These are phyloP conservation scores for Colletotrichum spinosum DNA, from an alignment of 2,329 filamentous ascomycete species.

Conservation along the genomic window DNA sequence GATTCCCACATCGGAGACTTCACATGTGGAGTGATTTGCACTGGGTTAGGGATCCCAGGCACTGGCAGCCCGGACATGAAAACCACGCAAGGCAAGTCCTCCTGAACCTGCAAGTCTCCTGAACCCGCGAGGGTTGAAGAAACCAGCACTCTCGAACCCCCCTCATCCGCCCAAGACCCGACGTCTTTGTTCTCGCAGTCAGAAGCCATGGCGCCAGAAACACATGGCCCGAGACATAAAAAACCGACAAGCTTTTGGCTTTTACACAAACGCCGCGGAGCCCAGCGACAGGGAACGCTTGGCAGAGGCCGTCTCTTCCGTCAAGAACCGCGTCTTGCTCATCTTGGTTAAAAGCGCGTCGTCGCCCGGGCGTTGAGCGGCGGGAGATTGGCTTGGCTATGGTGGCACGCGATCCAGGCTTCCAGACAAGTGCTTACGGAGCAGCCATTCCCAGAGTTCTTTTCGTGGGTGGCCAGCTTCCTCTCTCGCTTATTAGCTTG, in stretches of 20 bases:
- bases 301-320: neutral
- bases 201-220: neutral
- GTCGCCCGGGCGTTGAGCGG: neutral
- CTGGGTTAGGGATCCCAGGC: neutral
- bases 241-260: neutral
- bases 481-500: neutral
- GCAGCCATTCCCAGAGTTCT: neutral
- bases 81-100: neutral
- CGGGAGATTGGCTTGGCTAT: conserved; percentile 24
- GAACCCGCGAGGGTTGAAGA: too few species aligned
- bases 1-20: neutral
- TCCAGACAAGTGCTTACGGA: neutral
- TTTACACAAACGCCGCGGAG: neutral
- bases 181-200: too few species aligned
- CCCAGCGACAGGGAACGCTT: conserved; percentile 2
- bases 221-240: neutral
- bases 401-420: neutral
- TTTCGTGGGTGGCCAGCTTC: neutral
- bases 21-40: neutral
- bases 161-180: too few species aligned
- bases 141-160: too few species aligned
- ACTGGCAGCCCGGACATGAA: neutral
- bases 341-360: neutral
- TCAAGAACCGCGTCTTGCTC: neutral
- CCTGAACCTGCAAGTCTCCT: too few species aligned